These are phyloP conservation scores for Lipomyces kockii DNA, from an alignment of 805 yeast genomes.

Conservation along the genomic window DNA sequence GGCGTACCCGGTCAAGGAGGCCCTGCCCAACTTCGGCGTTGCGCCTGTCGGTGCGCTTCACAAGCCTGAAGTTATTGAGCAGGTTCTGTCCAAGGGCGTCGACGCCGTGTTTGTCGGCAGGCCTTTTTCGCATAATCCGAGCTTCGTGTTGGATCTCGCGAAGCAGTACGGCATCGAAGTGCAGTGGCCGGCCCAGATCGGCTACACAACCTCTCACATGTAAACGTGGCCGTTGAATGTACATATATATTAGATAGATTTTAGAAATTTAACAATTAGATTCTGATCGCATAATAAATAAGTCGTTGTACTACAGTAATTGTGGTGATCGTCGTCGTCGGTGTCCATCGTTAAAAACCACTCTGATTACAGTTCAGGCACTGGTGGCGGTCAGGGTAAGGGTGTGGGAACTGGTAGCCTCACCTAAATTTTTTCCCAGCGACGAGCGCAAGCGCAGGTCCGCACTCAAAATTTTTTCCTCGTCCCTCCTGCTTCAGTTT, in stretches of 20 bases:
- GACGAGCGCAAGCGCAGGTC: not conserved
- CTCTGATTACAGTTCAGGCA: not conserved
- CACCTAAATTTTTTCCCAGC: not conserved
- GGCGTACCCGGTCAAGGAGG: constrained; percentile 52
- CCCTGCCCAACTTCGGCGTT: constrained; percentile 52
- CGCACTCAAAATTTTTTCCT: not conserved
- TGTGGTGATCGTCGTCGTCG: not conserved
- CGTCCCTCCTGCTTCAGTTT: not conserved
- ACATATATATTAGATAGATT: not conserved
- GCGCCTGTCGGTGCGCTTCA: constrained; percentile 56
- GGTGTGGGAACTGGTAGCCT: not conserved
- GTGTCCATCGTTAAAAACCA: too few relatives aligned
- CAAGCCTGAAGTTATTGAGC: constrained; percentile 48
- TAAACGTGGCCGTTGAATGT: not conserved
- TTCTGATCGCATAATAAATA: not conserved
- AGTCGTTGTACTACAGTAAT: too few relatives aligned
- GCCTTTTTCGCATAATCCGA: constrained; percentile 55
- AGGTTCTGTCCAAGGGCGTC: constrained; percentile 49
- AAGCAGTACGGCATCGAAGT: constrained; percentile 53
- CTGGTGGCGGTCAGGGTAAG: constrained; percentile 2
- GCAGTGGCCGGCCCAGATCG: constrained; percentile 47
- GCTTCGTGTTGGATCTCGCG: constrained; percentile 57
- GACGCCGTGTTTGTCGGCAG: constrained; percentile 57
- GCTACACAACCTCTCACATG: constrained; percentile 24
- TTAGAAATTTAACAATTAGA: not conserved